Conservation (phyloP, 805 yeast genomes). For the Starmerella geochares region DNA sequence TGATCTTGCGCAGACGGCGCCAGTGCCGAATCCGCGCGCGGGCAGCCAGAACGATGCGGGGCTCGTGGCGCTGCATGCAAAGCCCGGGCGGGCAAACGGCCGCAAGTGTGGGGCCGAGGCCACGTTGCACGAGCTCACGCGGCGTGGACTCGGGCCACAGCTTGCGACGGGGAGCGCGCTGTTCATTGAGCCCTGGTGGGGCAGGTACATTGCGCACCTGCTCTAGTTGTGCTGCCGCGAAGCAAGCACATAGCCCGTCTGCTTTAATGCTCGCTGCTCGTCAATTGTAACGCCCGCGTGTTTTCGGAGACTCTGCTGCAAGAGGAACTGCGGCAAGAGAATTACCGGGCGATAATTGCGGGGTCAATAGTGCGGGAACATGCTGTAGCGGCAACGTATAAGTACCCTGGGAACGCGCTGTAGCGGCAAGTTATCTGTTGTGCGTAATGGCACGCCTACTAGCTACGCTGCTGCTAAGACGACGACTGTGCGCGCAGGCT, state of each 20-base stretch:
- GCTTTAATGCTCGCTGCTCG: too few species aligned
- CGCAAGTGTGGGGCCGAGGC: constrained; percentile 18
- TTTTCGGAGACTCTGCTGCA: too few species aligned
- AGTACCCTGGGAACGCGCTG: too few species aligned
- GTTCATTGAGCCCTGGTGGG: constrained; percentile 24
- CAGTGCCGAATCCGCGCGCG: not conserved
- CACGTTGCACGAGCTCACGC: not conserved
- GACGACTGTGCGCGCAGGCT: too few species aligned
- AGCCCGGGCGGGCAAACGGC: constrained; percentile 9
- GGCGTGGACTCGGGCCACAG: not conserved
- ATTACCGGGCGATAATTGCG: too few species aligned
- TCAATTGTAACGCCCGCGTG: too few species aligned
- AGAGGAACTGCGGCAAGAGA: too few species aligned
- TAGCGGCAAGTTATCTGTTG: too few species aligned
- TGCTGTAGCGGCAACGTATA: too few species aligned
- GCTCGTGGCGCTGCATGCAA: constrained; percentile 11
- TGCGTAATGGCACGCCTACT: too few species aligned
- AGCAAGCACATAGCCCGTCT: not conserved
- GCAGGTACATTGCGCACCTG: constrained; percentile 12
- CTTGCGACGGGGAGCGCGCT: not conserved
- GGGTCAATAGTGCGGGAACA: too few species aligned
- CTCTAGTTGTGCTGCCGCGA: not conserved
- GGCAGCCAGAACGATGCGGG: not conserved
- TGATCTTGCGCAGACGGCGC: constrained; percentile 37
- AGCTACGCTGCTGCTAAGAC: too few species aligned